A percentile compares a stretch with the other conserved stretches of the same genome.
These are phyloP conservation scores for Oryza nivara DNA, from an alignment of 176 grass and related monocot species.

Conservation along the genomic window DNA sequence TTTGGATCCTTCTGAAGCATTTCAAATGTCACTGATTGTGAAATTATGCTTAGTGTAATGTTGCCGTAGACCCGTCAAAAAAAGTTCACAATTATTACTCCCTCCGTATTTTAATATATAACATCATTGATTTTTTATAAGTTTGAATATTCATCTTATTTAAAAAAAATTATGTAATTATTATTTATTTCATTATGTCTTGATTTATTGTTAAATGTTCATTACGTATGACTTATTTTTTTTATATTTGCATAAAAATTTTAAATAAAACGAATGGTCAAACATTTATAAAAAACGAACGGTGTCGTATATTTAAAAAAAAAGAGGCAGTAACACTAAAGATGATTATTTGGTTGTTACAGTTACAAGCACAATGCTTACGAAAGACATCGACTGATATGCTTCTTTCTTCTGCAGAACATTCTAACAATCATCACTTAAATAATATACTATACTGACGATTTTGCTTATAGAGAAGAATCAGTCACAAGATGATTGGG, in stretches of 20 bases:
- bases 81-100: background rate
- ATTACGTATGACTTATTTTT: too few species aligned
- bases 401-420: slow-evolving; percentile 8
- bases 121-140: too few species aligned
- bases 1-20: background rate
- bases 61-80: background rate
- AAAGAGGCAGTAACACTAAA: background rate
- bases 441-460: background rate
- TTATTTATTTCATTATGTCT: too few species aligned
- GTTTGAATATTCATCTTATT: too few species aligned
- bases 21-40: background rate
- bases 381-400: background rate
- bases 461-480: too few species aligned
- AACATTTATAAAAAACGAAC: too few species aligned
- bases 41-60: background rate
- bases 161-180: too few species aligned
- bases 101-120: too few species aligned
- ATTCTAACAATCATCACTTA: slow-evolving; percentile 21
- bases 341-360: background rate
- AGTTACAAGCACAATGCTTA: slow-evolving; percentile 10
- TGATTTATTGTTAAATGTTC: too few species aligned
- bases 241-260: too few species aligned
- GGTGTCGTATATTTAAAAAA: too few species aligned
- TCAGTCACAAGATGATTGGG: background rate
- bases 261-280: too few species aligned